Conservation (phyloP, 768 basidiomycete genomes). For the Suillus weaverae region DNA sequence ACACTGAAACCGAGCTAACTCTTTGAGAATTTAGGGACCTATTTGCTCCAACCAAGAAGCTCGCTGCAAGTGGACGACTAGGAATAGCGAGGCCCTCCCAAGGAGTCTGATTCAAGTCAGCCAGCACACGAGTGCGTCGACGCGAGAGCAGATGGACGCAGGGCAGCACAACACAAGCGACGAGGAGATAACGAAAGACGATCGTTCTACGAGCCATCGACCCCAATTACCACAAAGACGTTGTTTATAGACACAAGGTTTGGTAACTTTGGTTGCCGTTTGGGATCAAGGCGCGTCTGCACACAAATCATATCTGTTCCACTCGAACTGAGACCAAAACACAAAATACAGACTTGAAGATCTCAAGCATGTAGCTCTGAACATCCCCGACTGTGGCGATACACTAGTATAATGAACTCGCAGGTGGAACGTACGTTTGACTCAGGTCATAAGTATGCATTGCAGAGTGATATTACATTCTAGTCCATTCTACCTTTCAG, state of each 20-base stretch:
- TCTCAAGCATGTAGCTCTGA: not conserved
- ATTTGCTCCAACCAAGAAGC: constrained; percentile 14
- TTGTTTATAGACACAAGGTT: not conserved
- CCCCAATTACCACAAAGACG: not conserved
- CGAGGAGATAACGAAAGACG: not conserved
- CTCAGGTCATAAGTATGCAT: not conserved
- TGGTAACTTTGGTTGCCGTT: not conserved
- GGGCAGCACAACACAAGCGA: not conserved
- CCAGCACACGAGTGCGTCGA: not conserved
- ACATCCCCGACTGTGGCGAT: not conserved
- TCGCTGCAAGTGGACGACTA: constrained; percentile 16
- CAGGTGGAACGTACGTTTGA: not conserved
- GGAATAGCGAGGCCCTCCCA: constrained; percentile 18
- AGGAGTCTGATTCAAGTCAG: constrained; percentile 2
- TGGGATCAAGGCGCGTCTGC: not conserved
- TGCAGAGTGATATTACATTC: constrained; percentile 13
- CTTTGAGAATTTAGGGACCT: not conserved
- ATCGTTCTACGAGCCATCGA: not conserved
- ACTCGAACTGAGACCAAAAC: not conserved
- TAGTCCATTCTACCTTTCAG: constrained; percentile 93
- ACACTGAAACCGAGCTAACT: not conserved
- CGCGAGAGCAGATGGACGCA: not conserved
- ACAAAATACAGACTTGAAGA: not conserved
- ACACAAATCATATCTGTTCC: not conserved
- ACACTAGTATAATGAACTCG: not conserved